Percentiles rank a stretch among this genome's conserved stretches.
phyloP scores from a whole-genome alignment of 805 yeast species.

The Yarrowia sp. region DNA sequence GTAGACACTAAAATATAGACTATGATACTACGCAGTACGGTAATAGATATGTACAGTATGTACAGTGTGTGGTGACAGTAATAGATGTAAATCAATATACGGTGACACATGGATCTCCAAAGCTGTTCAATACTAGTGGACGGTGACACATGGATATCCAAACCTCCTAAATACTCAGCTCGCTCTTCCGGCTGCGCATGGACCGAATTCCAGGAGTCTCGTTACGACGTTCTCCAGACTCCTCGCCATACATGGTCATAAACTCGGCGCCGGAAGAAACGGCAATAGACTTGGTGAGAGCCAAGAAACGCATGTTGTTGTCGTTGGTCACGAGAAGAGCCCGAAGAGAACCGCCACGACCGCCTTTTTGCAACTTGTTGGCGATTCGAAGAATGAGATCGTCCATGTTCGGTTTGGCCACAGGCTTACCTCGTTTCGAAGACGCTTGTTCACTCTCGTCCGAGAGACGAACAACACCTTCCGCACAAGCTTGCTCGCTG shows the following conservation, averaged over 20 bases:
- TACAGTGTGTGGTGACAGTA: no score
- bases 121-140: not conserved
- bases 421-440: not conserved
- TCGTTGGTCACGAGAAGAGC: slow-evolving; percentile 16
- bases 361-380: not conserved
- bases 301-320: slow-evolving; percentile 14
- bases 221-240: slow-evolving; percentile 10
- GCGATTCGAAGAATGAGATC: not conserved
- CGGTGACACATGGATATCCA: no score
- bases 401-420: not conserved
- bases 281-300: not conserved
- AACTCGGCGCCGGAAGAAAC: slow-evolving; percentile 11
- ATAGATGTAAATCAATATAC: no score
- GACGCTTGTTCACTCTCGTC: not conserved
- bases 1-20: not conserved
- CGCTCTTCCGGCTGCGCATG: slow-evolving; percentile 23
- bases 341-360: not conserved
- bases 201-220: slow-evolving; percentile 14
- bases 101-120: no score
- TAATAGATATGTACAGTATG: no score
- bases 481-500: not conserved
- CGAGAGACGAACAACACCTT: not conserved
- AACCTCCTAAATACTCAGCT: not conserved
- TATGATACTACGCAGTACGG: not conserved
- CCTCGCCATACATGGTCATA: slow-evolving; percentile 21